Evolutionary conservation across 31 red algal genomes (phyloP).

Genomic region (Bonnemaisonia californica): DNA sequence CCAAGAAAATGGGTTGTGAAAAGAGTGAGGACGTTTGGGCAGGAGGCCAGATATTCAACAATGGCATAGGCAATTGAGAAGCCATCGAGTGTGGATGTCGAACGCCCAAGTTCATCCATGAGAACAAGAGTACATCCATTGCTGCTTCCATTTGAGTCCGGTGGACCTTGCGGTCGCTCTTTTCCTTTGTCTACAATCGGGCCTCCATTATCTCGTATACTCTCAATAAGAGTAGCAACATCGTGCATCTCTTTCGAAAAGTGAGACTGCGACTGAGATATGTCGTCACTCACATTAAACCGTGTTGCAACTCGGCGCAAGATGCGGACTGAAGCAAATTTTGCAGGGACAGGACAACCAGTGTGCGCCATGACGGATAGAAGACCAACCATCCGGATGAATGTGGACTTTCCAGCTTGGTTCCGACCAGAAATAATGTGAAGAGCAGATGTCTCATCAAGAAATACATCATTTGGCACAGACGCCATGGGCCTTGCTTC

Average conservation of each 20-base stretch:
- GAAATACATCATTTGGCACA: slow-evolving; percentile 56
- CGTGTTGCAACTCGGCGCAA: slow-evolving; percentile 54
- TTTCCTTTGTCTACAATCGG: neutral
- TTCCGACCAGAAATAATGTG: slow-evolving; percentile 88
- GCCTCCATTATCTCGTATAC: slow-evolving; percentile 28
- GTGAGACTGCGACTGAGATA: slow-evolving; percentile 61
- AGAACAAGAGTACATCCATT: slow-evolving; percentile 54
- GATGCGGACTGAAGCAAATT: slow-evolving; percentile 70
- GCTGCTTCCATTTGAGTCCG: neutral
- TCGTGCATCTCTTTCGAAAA: slow-evolving; percentile 91
- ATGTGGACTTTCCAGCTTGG: slow-evolving; percentile 81
- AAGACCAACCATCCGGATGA: slow-evolving; percentile 74
- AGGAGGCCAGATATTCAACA: slow-evolving; percentile 38
- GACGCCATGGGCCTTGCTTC: neutral
- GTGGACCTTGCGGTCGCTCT: neutral
- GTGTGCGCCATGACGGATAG: slow-evolving; percentile 83
- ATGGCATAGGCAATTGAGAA: slow-evolving; percentile 81
- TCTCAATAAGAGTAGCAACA: slow-evolving; percentile 59
- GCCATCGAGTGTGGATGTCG: slow-evolving; percentile 82
- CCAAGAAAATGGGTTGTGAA: slow-evolving; percentile 59
- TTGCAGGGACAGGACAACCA: slow-evolving; percentile 87
- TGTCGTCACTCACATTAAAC: slow-evolving; percentile 54
- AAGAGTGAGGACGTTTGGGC: slow-evolving; percentile 41
- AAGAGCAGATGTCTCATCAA: slow-evolving; percentile 73
- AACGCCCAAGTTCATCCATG: slow-evolving; percentile 87